phyloP scores from a whole-genome alignment of 495 filamentous ascomycete genomes.

The Niebla homalea region DNA sequence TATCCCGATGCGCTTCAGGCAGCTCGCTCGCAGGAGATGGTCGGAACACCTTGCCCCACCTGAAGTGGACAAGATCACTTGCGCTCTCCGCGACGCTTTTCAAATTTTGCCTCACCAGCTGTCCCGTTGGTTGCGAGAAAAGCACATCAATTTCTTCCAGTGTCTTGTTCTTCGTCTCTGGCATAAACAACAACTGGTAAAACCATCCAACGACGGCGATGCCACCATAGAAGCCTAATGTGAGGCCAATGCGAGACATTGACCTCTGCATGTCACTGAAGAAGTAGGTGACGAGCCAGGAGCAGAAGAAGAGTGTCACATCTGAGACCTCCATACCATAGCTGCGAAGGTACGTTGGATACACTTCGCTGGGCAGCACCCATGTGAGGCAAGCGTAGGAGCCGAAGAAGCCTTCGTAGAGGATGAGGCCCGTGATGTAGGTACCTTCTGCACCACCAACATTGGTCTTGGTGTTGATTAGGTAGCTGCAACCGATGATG shows the following conservation, averaged over 20 bases:
- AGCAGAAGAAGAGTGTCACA: constrained; percentile 43
- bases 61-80: constrained; percentile 5
- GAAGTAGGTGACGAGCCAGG: constrained; percentile 52
- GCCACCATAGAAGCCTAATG: constrained; percentile 48
- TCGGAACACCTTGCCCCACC: constrained; percentile 10
- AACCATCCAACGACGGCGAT: constrained; percentile 44
- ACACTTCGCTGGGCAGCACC: constrained; percentile 47
- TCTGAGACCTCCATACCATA: constrained; percentile 49
- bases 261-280: constrained; percentile 44
- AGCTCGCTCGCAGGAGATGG: constrained; percentile 1
- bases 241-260: constrained; percentile 42
- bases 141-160: constrained; percentile 48
- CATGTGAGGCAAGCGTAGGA: constrained; percentile 50
- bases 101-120: constrained; percentile 37
- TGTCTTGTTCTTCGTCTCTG: constrained; percentile 50
- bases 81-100: constrained; percentile 19
- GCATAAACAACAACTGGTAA: constrained; percentile 49
- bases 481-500: constrained; percentile 42
- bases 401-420: constrained; percentile 51
- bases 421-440: constrained; percentile 44
- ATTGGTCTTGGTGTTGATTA: constrained; percentile 27
- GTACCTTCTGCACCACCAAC: constrained; percentile 31
- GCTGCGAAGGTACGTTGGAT: constrained; percentile 45
- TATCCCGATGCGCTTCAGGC: constrained; percentile 4
- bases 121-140: constrained; percentile 41